Evolutionary conservation across 2,329 filamentous ascomycete genomes (phyloP).

Genomic region (Fusarium domesticum): DNA sequence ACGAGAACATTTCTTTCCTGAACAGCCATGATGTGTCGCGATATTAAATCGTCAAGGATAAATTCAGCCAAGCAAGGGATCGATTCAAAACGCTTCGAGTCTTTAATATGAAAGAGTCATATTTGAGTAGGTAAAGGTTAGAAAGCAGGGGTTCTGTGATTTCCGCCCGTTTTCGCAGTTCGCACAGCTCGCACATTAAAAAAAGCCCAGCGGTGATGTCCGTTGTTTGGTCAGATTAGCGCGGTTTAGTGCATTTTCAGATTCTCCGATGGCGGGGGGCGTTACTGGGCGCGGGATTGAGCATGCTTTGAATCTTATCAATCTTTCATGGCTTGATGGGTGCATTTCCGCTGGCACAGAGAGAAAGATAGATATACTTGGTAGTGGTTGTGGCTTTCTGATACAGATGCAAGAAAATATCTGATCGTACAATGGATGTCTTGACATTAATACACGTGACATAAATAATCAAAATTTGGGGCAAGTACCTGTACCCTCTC

Average conservation of each 20-base stretch:
- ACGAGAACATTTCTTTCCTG: slow-evolving; percentile 56
- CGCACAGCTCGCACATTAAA: not conserved
- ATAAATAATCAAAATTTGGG: too few relatives aligned
- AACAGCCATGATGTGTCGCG: slow-evolving; percentile 24
- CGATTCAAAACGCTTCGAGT: not conserved
- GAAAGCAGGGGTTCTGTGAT: not conserved
- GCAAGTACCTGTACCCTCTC: too few relatives aligned
- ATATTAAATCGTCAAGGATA: not conserved
- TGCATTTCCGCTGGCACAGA: too few relatives aligned
- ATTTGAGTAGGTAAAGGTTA: not conserved
- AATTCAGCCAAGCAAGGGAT: not conserved
- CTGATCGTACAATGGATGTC: too few relatives aligned
- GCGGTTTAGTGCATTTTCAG: slow-evolving; percentile 16
- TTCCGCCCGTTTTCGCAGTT: slow-evolving; percentile 6
- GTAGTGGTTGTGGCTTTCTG: too few relatives aligned
- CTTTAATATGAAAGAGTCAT: slow-evolving; percentile 1
- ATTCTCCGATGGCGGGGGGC: slow-evolving; percentile 19
- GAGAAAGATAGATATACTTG: too few relatives aligned
- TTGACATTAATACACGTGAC: too few relatives aligned
- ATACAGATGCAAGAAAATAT: too few relatives aligned
- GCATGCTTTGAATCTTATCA: slow-evolving; percentile 20
- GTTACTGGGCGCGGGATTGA: slow-evolving; percentile 2
- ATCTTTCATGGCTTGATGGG: slow-evolving; percentile 9
- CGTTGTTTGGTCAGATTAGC: slow-evolving; percentile 13
- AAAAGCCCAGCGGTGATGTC: slow-evolving; percentile 2